Evolutionary conservation across 2,329 filamentous ascomycete species (phyloP), one percentile per base, ranked within the genome.

Genomic region (Sporothrix schenckii): DNA sequence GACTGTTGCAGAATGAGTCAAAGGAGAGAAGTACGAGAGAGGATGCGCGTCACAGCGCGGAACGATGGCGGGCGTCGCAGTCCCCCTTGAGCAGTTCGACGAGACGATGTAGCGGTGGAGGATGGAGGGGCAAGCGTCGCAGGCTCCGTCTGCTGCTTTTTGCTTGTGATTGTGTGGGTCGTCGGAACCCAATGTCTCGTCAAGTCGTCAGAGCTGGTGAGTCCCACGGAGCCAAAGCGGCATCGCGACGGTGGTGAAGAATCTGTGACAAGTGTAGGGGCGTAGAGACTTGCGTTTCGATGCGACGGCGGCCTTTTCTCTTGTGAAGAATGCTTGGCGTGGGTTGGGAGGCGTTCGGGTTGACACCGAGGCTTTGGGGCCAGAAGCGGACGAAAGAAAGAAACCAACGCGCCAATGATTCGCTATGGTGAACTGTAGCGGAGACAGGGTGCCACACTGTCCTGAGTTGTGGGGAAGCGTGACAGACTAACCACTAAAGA

Each of bases 141-240:
- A 47, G 39, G 11, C 39, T 39, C 58, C 58, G 19, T 19, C 19
- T 41, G 11, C 27, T 27, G 11, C 47, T n/a, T 30, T 53, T 63
- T 47, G 58, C 58, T 63, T 63, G 58, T 47, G 58, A 19, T 63
- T 44, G n/a, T 63, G 39, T 16, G 58, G 58, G 41, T 63, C 14
- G 41, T n/a, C 21, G 58, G 21, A 16, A 21, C 21, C 14, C 39
- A 11, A 21, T 6, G 56, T 61, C 10, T 47, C 5, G 5, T 63
- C 19, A 10, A 47, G 39, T 60, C 4, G 10, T 63, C 58, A 63
- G 21, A 16, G 11, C 27, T 10, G 21, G n/a, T 63, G 58, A 24
- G n/a, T 21, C 21, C 11, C 39, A 27, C 58, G 58, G 39, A 63
- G 58, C 58, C 58, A 19, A 39, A 19, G 14, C 13, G 58, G 58